phyloP scores from a whole-genome alignment of 2,329 filamentous ascomycete species.

The Microcera coccophila region DNA sequence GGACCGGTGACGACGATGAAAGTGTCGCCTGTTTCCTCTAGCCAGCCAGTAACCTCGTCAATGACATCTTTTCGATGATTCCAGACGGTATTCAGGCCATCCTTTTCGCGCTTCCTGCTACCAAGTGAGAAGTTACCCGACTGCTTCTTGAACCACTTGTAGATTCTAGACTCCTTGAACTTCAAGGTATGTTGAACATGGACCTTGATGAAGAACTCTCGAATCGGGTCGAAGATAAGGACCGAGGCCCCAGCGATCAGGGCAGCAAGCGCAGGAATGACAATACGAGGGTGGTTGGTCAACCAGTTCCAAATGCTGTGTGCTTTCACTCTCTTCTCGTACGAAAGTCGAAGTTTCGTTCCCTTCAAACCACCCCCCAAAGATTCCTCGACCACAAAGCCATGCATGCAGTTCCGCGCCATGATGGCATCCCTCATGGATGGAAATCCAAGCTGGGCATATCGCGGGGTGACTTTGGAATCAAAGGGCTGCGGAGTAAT shows the following conservation, averaged over 20 bases:
- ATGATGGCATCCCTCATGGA: slow-evolving; percentile 73
- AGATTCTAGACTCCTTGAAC: slow-evolving; percentile 67
- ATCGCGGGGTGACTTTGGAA: slow-evolving; percentile 79
- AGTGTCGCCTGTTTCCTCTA: slow-evolving; percentile 83
- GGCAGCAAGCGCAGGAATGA: slow-evolving; percentile 78
- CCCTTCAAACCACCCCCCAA: slow-evolving; percentile 70
- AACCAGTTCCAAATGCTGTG: slow-evolving; percentile 87
- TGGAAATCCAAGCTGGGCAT: slow-evolving; percentile 73
- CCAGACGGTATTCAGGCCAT: slow-evolving; percentile 77
- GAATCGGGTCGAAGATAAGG: slow-evolving; percentile 87
- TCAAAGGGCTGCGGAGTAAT: slow-evolving; percentile 79
- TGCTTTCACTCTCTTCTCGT: slow-evolving; percentile 72
- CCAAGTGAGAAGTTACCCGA: slow-evolving; percentile 63
- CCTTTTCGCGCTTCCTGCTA: slow-evolving; percentile 56
- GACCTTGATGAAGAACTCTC: slow-evolving; percentile 85
- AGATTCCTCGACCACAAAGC: slow-evolving; percentile 65
- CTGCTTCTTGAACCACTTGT: slow-evolving; percentile 70
- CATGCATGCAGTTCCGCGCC: slow-evolving; percentile 90
- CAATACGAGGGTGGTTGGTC: slow-evolving; percentile 77
- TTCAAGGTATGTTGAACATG: slow-evolving; percentile 78
- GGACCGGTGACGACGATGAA: slow-evolving; percentile 94
- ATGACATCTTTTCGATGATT: slow-evolving; percentile 81
- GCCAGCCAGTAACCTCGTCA: slow-evolving; percentile 75
- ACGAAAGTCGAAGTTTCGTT: slow-evolving; percentile 76
- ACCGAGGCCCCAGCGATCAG: slow-evolving; percentile 80